These are phyloP conservation scores for Cutaneotrichosporon curvatum DNA, from an alignment of 1,284 basidiomycete species.

Conservation along the genomic window DNA sequence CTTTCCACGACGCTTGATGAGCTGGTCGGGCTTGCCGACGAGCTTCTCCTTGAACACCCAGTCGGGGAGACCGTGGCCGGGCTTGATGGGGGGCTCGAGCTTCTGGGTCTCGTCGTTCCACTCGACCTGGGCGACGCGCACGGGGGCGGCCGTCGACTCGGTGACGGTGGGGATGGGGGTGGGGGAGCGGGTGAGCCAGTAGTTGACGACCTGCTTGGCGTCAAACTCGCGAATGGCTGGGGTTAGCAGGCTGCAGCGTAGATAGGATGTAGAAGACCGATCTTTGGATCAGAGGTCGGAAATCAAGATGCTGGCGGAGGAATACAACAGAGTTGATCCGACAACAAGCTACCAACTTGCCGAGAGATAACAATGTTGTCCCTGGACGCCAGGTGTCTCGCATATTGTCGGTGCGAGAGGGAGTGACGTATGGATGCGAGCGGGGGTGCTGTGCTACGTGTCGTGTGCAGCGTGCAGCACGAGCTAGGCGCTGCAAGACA, in stretches of 20 bases:
- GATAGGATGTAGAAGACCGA: neutral
- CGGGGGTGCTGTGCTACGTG: neutral
- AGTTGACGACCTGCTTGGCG: constrained; percentile 85
- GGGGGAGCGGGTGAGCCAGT: constrained; percentile 85
- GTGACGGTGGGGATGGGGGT: constrained; percentile 47
- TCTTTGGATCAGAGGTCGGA: neutral
- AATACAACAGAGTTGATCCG: constrained; percentile 5
- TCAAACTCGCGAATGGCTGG: constrained; percentile 88
- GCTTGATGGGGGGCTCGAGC: constrained; percentile 57
- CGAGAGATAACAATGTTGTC: neutral
- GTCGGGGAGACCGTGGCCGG: constrained; percentile 64
- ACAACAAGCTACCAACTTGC: neutral
- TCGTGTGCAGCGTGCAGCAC: neutral
- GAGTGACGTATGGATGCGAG: neutral
- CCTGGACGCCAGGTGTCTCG: neutral
- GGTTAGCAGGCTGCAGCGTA: neutral
- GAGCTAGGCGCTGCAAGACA: neutral
- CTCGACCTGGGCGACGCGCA: constrained; percentile 47
- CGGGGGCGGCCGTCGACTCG: constrained; percentile 43
- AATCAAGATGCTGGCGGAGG: neutral
- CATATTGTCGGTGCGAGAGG: neutral
- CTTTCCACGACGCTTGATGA: constrained; percentile 99
- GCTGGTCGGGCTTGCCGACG: constrained; percentile 91
- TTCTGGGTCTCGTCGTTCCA: constrained; percentile 67
- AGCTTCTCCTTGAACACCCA: constrained; percentile 86